Evolutionary conservation across 164 flowering plant species (phyloP).

Genomic region (Hamamelis virginiana): DNA sequence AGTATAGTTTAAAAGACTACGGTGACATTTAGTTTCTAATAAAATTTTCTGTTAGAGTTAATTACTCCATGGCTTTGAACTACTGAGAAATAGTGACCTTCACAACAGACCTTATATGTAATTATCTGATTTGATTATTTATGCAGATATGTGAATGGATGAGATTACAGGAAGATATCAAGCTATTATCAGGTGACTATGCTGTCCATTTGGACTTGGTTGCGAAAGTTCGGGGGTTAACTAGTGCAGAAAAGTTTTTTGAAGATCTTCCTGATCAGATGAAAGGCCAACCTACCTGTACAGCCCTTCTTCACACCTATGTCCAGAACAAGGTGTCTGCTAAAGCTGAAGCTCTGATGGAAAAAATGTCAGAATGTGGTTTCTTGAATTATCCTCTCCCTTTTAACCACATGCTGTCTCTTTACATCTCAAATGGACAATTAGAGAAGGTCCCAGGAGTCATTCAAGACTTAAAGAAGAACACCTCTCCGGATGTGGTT

Average conservation of each 20-base stretch:
- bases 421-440: conserved; percentile 64
- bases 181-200: conserved; percentile 78
- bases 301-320: conserved; percentile 80
- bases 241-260: conserved; percentile 87
- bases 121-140: not conserved
- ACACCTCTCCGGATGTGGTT: conserved; percentile 60
- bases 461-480: conserved; percentile 56
- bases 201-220: conserved; percentile 95
- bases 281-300: conserved; percentile 49
- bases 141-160: conserved; percentile 97
- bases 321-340: conserved; percentile 47
- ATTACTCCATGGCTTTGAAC: not conserved
- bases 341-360: conserved; percentile 85
- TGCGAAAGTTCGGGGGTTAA: conserved; percentile 72
- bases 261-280: conserved; percentile 74
- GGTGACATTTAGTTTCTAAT: not conserved
- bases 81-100: not conserved
- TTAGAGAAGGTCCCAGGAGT: conserved; percentile 55
- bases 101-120: not conserved
- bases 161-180: conserved; percentile 61
- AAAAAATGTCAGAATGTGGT: conserved; percentile 76
- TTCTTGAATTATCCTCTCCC: conserved; percentile 61
- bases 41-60: not conserved
- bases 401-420: conserved; percentile 68
- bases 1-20: not conserved